Evolutionary conservation across 108 stramenopile genomes (phyloP).

Genomic region (Cyclotella sp.): DNA sequence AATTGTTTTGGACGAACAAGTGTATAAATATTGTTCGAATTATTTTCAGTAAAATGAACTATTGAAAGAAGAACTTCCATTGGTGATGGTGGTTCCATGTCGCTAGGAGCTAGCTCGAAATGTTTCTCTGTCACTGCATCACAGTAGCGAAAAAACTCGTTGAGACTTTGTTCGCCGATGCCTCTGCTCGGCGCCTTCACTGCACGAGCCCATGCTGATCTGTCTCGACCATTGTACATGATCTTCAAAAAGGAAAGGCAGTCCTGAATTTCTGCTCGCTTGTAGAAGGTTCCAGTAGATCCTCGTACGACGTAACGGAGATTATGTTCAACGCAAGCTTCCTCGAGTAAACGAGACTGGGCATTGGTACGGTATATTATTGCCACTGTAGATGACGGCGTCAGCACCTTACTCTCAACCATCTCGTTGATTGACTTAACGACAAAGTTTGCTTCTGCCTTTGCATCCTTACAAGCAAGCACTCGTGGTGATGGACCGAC

Average conservation of each 20-base stretch:
- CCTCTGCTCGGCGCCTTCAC: slow-evolving; percentile 77
- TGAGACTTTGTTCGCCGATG: slow-evolving; percentile 66
- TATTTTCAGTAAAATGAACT: slow-evolving; percentile 23
- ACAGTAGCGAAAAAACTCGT: slow-evolving; percentile 72
- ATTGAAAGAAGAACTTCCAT: slow-evolving; percentile 73
- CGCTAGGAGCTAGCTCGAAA: slow-evolving; percentile 21
- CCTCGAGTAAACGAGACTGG: slow-evolving; percentile 88
- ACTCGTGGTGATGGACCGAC: slow-evolving; percentile 72
- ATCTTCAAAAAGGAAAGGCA: slow-evolving; percentile 79
- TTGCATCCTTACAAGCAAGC: slow-evolving; percentile 71
- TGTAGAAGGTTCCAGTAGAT: slow-evolving; percentile 77
- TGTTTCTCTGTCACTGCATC: slow-evolving; percentile 52
- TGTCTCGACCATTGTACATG: slow-evolving; percentile 74
- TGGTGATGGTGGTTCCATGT: slow-evolving; percentile 47
- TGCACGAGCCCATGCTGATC: slow-evolving; percentile 71
- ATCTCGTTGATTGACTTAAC: slow-evolving; percentile 67
- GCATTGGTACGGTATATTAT: slow-evolving; percentile 93
- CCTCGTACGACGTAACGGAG: slow-evolving; percentile 80
- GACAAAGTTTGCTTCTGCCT: slow-evolving; percentile 79
- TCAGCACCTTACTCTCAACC: slow-evolving; percentile 53
- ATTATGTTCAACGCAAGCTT: slow-evolving; percentile 82
- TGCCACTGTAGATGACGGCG: slow-evolving; percentile 62
- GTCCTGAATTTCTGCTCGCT: slow-evolving; percentile 80
- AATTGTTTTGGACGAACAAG: slow-evolving; percentile 40
- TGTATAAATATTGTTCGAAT: slow-evolving; percentile 8